These are phyloP conservation scores for Aureobasidium sp. DNA, from an alignment of 2,329 filamentous ascomycete species.

Conservation along the genomic window DNA sequence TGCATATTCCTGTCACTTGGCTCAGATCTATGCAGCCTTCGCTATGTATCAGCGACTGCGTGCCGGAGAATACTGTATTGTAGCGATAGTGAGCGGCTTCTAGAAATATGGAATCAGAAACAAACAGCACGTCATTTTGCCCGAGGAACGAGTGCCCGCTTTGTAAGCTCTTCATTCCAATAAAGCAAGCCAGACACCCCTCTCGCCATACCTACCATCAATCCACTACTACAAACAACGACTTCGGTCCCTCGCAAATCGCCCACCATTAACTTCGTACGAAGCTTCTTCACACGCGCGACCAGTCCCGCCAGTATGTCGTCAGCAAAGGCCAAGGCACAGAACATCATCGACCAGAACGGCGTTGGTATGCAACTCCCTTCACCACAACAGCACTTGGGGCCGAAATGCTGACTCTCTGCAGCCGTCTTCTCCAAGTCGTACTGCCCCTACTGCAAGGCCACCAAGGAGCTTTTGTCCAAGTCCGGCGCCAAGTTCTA, in stretches of 20 bases:
- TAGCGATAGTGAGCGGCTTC: not conserved
- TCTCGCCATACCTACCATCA: not conserved
- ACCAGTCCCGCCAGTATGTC: slow-evolving; percentile 63
- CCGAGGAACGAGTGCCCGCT: not conserved
- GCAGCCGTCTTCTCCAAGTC: slow-evolving; percentile 92
- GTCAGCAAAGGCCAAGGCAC: slow-evolving; percentile 72
- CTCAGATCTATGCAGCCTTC: not conserved
- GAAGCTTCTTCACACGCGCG: slow-evolving; percentile 59
- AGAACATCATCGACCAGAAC: slow-evolving; percentile 83
- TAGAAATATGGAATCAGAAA: not conserved
- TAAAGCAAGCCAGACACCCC: slow-evolving; percentile 3
- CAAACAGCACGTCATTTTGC: not conserved
- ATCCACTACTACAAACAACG: not conserved
- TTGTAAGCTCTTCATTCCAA: slow-evolving; percentile 5
- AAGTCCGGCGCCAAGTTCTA: slow-evolving; percentile 64
- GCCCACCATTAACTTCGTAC: slow-evolving; percentile 58
- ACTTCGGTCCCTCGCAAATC: slow-evolving; percentile 12
- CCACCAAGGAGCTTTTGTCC: slow-evolving; percentile 67
- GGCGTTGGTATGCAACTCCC: slow-evolving; percentile 57
- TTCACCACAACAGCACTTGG: not conserved
- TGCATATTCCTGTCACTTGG: not conserved
- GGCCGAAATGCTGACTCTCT: not conserved
- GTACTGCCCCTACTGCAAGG: slow-evolving; percentile 87
- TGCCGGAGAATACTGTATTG: not conserved
- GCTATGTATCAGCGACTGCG: not conserved